Conservation (phyloP, 192 early-diverging fungal genomes). For the Linderina pennispora region DNA sequence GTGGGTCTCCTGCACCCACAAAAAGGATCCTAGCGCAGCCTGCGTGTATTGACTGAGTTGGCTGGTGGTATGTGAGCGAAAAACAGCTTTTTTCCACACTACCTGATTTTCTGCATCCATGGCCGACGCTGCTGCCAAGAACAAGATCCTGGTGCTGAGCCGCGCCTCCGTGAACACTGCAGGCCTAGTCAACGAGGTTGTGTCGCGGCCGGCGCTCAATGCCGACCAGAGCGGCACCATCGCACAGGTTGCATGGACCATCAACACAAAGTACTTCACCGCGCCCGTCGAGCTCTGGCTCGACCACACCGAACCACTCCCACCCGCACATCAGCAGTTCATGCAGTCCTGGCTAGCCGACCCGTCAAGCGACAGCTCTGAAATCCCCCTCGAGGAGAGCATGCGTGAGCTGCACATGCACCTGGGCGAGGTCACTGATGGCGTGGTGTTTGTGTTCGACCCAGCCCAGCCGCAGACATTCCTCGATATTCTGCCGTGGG, state of each 20-base stretch:
- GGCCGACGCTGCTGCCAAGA: constrained; percentile 9
- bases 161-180: constrained; percentile 14
- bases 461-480: constrained; percentile 17
- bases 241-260: constrained; percentile 19
- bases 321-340: constrained; percentile 4
- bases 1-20: too few species aligned
- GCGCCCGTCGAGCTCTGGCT: constrained; percentile 36
- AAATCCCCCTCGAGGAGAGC: constrained; percentile 13
- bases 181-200: constrained; percentile 11
- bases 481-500: constrained; percentile 37
- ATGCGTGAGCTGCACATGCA: constrained; percentile 25
- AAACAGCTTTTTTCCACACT: too few species aligned
- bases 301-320: constrained; percentile 29
- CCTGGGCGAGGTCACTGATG: constrained; percentile 33
- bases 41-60: too few species aligned
- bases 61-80: too few species aligned
- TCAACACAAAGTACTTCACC: constrained; percentile 32
- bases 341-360: constrained; percentile 28
- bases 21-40: too few species aligned
- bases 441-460: constrained; percentile 33
- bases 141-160: constrained; percentile 40
- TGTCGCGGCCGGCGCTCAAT: background rate
- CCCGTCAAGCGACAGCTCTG: constrained; percentile 1
- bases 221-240: background rate
- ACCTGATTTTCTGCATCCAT: too few species aligned